phyloP scores from a whole-genome alignment of 108 stramenopile species.

The Bacterosira constricta region DNA sequence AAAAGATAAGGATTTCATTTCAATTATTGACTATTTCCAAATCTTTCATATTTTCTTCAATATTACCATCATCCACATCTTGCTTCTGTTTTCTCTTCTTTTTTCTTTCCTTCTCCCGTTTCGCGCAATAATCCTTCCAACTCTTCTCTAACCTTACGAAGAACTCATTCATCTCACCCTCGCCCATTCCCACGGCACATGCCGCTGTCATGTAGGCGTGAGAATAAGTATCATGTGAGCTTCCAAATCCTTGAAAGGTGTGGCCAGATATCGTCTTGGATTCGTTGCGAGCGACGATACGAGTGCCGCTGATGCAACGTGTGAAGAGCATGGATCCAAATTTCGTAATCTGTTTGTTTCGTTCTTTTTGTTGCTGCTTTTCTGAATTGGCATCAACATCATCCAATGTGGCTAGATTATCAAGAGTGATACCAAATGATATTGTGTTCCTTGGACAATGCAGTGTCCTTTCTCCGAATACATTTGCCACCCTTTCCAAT shows the following conservation, averaged over 20 bases:
- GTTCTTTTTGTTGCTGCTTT: slow-evolving; percentile 9
- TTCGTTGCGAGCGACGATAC: slow-evolving; percentile 70
- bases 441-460: slow-evolving; percentile 91
- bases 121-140: slow-evolving; percentile 65
- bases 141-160: slow-evolving; percentile 79
- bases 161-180: slow-evolving; percentile 87
- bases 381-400: background rate
- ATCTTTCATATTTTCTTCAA: background rate
- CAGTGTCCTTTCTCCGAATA: slow-evolving; percentile 87
- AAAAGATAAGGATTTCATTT: background rate
- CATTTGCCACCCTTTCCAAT: slow-evolving; percentile 67
- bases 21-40: background rate
- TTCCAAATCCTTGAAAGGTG: slow-evolving; percentile 83
- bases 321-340: slow-evolving; percentile 98
- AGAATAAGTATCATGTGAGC: slow-evolving; percentile 67
- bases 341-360: slow-evolving; percentile 64
- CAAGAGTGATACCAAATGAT: slow-evolving; percentile 94
- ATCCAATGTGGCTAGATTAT: slow-evolving; percentile 53
- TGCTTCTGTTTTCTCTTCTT: slow-evolving; percentile 40
- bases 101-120: slow-evolving; percentile 52
- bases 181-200: slow-evolving; percentile 86
- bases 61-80: background rate
- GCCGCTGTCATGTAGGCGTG: slow-evolving; percentile 94
- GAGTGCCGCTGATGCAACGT: slow-evolving; percentile 94
- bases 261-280: slow-evolving; percentile 69